phyloP scores from a whole-genome alignment of 805 yeast species.

The Saccharomycopsis babjevae region DNA sequence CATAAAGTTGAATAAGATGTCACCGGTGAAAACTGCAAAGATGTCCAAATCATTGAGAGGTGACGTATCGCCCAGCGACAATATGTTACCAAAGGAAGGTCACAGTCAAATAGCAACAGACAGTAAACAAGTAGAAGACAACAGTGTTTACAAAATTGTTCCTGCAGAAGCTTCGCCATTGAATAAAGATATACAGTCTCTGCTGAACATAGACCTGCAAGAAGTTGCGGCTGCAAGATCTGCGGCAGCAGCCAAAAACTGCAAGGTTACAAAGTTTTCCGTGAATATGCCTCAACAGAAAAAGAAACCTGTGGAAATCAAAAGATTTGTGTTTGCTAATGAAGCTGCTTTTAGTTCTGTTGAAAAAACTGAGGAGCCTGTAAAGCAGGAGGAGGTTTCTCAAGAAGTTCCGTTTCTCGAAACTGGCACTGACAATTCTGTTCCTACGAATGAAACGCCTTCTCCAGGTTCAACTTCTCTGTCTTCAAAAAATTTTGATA shows the following conservation, averaged over 20 bases:
- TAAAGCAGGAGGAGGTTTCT: background rate
- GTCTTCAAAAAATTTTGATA: background rate
- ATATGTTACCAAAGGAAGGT: background rate
- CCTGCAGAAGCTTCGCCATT: background rate
- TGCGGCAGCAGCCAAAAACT: background rate
- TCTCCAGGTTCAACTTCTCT: background rate
- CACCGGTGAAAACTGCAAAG: background rate
- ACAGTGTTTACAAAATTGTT: background rate
- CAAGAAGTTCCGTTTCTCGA: background rate
- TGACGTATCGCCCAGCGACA: background rate
- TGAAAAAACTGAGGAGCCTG: background rate
- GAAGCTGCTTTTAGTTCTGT: background rate
- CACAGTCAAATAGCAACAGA: background rate
- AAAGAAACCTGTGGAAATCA: constrained; percentile 9
- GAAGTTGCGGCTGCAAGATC: constrained; percentile 7
- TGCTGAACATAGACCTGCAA: background rate
- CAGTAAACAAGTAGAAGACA: background rate
- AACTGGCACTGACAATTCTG: background rate
- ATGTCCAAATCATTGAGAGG: background rate
- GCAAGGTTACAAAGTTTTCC: background rate
- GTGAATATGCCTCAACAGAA: constrained; percentile 13
- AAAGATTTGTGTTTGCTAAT: background rate
- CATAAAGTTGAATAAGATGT: background rate
- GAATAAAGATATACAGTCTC: background rate
- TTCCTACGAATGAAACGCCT: background rate